phyloP scores from a whole-genome alignment of 2,329 filamentous ascomycete species.

The Laburnicola sp. region DNA sequence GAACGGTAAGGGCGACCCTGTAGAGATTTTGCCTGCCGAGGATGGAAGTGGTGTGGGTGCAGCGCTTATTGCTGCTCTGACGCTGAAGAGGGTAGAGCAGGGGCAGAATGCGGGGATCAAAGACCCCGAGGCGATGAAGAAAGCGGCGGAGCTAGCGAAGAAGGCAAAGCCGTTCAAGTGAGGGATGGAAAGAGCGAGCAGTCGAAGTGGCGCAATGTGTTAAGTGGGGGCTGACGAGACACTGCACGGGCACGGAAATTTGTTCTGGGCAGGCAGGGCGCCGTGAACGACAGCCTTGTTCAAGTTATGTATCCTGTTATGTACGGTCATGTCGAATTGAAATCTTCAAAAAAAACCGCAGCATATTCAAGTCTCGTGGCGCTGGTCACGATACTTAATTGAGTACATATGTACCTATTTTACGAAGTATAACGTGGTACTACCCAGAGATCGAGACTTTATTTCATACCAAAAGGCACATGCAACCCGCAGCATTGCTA shows the following conservation, averaged over 20 bases:
- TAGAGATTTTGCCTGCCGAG: slow-evolving; percentile 87
- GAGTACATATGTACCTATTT: too few species aligned
- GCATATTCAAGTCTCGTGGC: too few species aligned
- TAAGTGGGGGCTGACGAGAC: neutral
- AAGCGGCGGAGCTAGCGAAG: slow-evolving; percentile 20
- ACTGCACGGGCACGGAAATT: neutral
- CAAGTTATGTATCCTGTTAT: neutral
- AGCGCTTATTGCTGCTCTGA: slow-evolving; percentile 81
- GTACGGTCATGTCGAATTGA: neutral
- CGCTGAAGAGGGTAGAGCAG: slow-evolving; percentile 63
- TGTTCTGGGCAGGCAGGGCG: too few species aligned
- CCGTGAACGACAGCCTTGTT: too few species aligned
- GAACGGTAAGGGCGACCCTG: slow-evolving; percentile 67
- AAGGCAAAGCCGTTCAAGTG: slow-evolving; percentile 3
- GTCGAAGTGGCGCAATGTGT: neutral
- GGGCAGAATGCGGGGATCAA: slow-evolving; percentile 63
- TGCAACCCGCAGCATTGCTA: neutral
- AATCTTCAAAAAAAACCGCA: too few species aligned
- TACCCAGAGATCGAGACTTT: neutral
- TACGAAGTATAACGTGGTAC: neutral
- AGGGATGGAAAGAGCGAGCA: neutral
- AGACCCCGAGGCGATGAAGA: slow-evolving; percentile 52
- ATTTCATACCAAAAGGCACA: neutral
- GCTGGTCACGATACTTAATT: too few species aligned
- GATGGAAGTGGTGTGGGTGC: slow-evolving; percentile 97